Conservation (phyloP, 805 yeast species). For the Sugiyamaella qingdaonensis region DNA sequence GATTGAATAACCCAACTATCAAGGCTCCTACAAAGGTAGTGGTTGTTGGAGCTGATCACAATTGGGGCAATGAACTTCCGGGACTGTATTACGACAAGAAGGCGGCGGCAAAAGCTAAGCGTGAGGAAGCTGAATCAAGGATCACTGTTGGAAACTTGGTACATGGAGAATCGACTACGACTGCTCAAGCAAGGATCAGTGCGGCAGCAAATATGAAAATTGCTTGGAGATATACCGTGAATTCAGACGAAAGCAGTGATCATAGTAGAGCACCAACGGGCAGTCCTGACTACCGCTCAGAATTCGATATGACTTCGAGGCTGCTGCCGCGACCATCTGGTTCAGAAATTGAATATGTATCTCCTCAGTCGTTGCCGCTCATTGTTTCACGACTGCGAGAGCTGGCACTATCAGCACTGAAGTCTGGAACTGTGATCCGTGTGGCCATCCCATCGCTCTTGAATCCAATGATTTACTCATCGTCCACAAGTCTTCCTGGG, state of each 20-base stretch:
- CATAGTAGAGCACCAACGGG: slow-evolving; percentile 8
- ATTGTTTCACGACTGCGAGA: background rate
- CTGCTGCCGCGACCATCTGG: slow-evolving; percentile 62
- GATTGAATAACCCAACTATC: slow-evolving; percentile 29
- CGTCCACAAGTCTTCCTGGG: slow-evolving; percentile 42
- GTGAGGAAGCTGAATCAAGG: slow-evolving; percentile 42
- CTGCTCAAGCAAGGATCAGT: background rate
- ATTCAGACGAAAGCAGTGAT: slow-evolving; percentile 24
- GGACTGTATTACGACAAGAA: slow-evolving; percentile 62
- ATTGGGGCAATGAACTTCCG: slow-evolving; percentile 69
- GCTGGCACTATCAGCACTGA: background rate
- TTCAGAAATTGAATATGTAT: slow-evolving; percentile 44
- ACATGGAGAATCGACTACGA: slow-evolving; percentile 2
- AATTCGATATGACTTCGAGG: slow-evolving; percentile 73
- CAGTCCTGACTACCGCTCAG: slow-evolving; percentile 53
- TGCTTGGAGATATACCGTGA: slow-evolving; percentile 87
- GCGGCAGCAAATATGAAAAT: slow-evolving; percentile 53
- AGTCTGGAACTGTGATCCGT: slow-evolving; percentile 47
- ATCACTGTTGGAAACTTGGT: slow-evolving; percentile 65
- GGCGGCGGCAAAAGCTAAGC: slow-evolving; percentile 34
- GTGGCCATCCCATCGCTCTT: slow-evolving; percentile 71
- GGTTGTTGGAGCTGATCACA: slow-evolving; percentile 53
- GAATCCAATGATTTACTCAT: slow-evolving; percentile 70
- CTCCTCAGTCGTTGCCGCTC: background rate
- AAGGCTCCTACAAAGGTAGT: slow-evolving; percentile 49